Evolutionary conservation across 164 flowering plant genomes (phyloP), one percentile per base, ranked within the genome.

Genomic region (Vitis vinifera): DNA sequence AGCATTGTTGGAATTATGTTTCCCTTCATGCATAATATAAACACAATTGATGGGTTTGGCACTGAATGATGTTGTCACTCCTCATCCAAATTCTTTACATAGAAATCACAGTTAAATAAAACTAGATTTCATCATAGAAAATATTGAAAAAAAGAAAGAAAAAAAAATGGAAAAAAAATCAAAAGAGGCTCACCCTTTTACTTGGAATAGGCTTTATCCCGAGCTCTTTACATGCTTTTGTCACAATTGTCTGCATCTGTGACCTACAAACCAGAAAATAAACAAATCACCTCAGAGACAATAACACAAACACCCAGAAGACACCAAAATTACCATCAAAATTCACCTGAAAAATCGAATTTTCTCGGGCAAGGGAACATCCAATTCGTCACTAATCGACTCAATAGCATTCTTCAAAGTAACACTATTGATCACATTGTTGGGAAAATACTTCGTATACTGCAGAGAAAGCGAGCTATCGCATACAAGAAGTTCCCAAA

Each of bases 401-500:
- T 78, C 77, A 72, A 95, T 75, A 17, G 99, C 96, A 64, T 90
- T 86, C 81, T 86, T 95, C 60, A 95, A 74, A 30, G 99, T 95
- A 63, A 95, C 82, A 67, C 97, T 93, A 68, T 95, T 95, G 76
- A 95, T 95, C 44, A 95, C 93, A 83, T 91, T 95, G 76, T 93
- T 95, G 1, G 99, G 98, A 57, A 95, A 95, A 57, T 84, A 95
- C 80, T 91, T 95, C 1, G 97, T 91, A 67, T 76, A 86, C 75
- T 95, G 99, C 73, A 95, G 91, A 0, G 99, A 91, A 49, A 95
- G 85, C 4, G 97, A 78, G 44, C 52, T 65, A 69, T 95, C 99
- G 67, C 99, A 95, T 44, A 90, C 99, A 16, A 93, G 87, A 44
- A 95, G 93, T 88, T 93, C 99, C 99, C 99, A 93, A 2, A 93